Conservation (phyloP, 768 basidiomycete species). For the Tulasnella sp. region DNA sequence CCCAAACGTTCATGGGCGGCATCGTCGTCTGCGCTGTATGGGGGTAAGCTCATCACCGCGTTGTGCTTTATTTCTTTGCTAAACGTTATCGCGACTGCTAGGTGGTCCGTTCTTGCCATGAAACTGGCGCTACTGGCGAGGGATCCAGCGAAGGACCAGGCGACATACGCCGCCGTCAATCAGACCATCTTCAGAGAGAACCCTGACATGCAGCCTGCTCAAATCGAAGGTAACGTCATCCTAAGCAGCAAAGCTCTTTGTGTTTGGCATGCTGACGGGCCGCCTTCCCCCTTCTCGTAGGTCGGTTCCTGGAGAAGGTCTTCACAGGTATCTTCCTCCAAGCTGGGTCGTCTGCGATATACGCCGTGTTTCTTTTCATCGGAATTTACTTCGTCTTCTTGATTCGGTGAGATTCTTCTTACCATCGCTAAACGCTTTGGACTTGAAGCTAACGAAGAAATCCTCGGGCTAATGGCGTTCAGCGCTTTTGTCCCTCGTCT, state of each 20-base stretch:
- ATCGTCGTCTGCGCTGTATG: slow-evolving; percentile 9
- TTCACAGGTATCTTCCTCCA: slow-evolving; percentile 24
- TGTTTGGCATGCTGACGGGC: no score
- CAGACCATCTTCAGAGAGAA: slow-evolving; percentile 3
- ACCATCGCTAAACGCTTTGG: not conserved
- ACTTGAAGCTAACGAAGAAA: not conserved
- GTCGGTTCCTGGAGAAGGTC: not conserved
- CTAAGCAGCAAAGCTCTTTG: no score
- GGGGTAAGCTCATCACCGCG: not conserved
- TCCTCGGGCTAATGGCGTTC: not conserved
- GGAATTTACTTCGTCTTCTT: slow-evolving; percentile 19
- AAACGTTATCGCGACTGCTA: not conserved
- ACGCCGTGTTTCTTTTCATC: slow-evolving; percentile 21
- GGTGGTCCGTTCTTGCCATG: slow-evolving; percentile 21
- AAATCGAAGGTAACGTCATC: no score
- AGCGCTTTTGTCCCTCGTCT: not conserved
- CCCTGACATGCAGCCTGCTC: slow-evolving; percentile 12
- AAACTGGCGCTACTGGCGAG: slow-evolving; percentile 11
- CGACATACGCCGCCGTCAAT: not conserved
- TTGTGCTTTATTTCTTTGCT: not conserved
- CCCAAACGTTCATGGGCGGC: slow-evolving; percentile 12
- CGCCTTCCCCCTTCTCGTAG: no score
- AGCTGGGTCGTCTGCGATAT: slow-evolving; percentile 17
- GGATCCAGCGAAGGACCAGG: not conserved
- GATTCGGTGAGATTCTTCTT: slow-evolving; percentile 18